phyloP scores from a whole-genome alignment of 2,329 filamentous ascomycete genomes.

The Xylariaceae sp. region DNA sequence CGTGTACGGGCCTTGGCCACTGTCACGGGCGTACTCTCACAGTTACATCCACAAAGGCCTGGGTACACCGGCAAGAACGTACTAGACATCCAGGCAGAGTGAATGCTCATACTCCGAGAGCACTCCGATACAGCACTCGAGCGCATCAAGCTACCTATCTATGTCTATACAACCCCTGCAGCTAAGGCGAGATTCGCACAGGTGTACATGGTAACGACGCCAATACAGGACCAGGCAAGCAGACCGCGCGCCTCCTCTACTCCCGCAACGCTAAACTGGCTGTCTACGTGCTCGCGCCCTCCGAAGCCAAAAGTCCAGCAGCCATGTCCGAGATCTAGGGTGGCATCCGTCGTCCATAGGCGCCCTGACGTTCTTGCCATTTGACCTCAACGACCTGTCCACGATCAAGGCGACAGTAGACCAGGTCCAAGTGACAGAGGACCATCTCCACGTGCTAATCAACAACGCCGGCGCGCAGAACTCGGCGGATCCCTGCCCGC shows the following conservation, averaged over 20 bases:
- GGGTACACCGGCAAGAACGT: too few relatives aligned
- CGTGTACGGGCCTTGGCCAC: too few relatives aligned
- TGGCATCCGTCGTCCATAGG: conserved; percentile 22
- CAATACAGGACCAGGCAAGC: conserved; percentile 6
- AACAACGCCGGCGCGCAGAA: conserved; percentile 33
- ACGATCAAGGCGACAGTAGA: conserved; percentile 30
- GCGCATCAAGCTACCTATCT: too few relatives aligned
- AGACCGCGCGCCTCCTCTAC: conserved; percentile 8
- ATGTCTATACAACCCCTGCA: too few relatives aligned
- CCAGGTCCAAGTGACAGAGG: conserved; percentile 27
- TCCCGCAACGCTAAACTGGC: conserved; percentile 8
- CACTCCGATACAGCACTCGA: too few relatives aligned
- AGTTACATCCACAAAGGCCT: too few relatives aligned
- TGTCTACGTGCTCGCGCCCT: conserved; percentile 6
- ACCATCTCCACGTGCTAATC: conserved; percentile 31
- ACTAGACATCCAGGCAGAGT: background rate
- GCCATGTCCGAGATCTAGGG: conserved; percentile 20
- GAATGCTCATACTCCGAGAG: background rate
- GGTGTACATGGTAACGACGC: conserved; percentile 12
- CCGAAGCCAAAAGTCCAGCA: conserved; percentile 5
- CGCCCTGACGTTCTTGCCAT: conserved; percentile 25
- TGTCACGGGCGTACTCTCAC: too few relatives aligned
- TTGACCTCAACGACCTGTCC: conserved; percentile 31
- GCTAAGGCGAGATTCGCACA: too few relatives aligned
- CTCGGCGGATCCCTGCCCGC: conserved; percentile 12